Base-by-base conservation (phyloP, 148 eudicot genomes). In the Vaccinium corymbosum region DNA sequence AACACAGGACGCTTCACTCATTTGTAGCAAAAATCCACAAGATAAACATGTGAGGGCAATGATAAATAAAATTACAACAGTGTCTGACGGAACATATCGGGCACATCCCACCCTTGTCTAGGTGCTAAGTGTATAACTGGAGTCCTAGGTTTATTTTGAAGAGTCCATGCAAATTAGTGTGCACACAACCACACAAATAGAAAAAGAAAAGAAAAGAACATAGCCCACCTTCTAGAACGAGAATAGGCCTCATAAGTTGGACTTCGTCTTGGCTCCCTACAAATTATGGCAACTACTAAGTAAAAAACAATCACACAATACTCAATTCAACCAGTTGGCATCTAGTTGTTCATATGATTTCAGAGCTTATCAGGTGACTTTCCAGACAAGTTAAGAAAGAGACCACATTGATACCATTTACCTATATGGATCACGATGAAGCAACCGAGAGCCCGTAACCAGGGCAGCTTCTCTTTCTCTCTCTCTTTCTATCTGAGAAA, bases 161-260 rank as follows among this genome's bases (percentile, higher is more conserved):
- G 7, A 68, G 38, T 68, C 35, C 73, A 27, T 68, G 73, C 17
- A 29, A 25, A 68, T 27, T 27, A 27, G 17, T 14, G 17, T 29
- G 32, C 32, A 22, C 71, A 10, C 14, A 64, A 52, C 11, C 50
- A 3, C 59, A 22, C 56, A 59, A 29, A 50, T 12, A 35, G n/a
- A 13, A 14, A 70, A 16, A 49, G 11, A 35, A n/a, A 35, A 35
- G 66, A 46, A 1, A 10, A 14, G 57, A 50, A 73, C 50, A 73
- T 15, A 81, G 77, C 80, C 68, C 56, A 93, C 99, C 99, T 93
- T 86, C 97, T 92, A 82, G 92, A 91, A 75, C 93, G 97, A 81
- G 95, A 89, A 89, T 97, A 97, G 79, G 99, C 93, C 81, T 97
- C 99, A 83, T 97, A 97, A 57, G 98, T 97, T 77, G 99, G 99